Evolutionary conservation across 2,329 filamentous ascomycete genomes (phyloP), one percentile per base, ranked within the genome.

Genomic region (Cryphonectria carpinicola): DNA sequence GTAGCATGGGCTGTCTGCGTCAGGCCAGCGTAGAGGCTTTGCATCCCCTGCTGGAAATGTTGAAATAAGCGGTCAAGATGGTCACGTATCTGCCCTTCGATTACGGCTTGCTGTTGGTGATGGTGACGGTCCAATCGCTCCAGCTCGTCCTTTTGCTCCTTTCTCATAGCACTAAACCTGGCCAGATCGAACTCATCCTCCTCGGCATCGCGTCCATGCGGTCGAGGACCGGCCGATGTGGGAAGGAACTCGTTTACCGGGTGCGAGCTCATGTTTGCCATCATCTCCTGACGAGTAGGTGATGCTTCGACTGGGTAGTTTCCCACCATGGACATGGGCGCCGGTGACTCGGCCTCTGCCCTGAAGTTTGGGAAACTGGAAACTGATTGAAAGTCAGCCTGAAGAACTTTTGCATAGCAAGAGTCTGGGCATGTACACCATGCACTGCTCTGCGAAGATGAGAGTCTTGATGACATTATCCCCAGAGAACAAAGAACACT

Each of bases 181-280:
- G 69, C 69, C 25, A 71, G 37, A 25, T 71, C 69, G 25, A 72
- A 66, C 1, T 72, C 71, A 28, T 72, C 71, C 5, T 71, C 68
- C 13, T 28, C 37, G 6, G 39, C 3, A 4, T 68, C 46, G 17
- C 17, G 17, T 22, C 65, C 68, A 62, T 68, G 14, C 28, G 66
- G 4, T 62, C 65, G 17, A 37, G 37, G 39, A 28, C 65, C 25
- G 6, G 25, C 37, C 17, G 46, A 39, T 19, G 68, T 17, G 8
- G 71, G 68, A 11, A 72, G 63, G 32, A 72, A 71, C 17, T 72
- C 71, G 62, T 72, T 72, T 14, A 66, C 68, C 11, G 49, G 54
- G 58, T 65, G 65, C 11, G 68, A 35, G 17, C 64, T 67, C 71
- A 72, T 72, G 43, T 39, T n/a, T 43, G 39, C 61, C 13, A 25